Base-by-base conservation (phyloP, 2,329 filamentous ascomycete genomes). In the Venturia carpophila region DNA sequence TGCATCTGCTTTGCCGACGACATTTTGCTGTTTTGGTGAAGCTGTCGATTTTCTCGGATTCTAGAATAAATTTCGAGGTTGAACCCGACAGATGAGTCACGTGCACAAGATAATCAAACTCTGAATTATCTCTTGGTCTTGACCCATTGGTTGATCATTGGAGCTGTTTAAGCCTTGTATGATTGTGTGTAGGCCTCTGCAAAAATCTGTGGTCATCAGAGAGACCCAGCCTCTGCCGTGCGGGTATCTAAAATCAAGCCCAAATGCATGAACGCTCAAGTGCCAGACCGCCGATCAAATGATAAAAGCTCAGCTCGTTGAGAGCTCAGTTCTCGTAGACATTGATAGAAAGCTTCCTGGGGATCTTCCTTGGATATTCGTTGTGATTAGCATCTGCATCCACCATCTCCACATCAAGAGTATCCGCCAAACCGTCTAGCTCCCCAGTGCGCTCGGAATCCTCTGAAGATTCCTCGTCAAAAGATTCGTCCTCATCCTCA, bases 401-500 rank as follows among this genome's bases (percentile, higher is more conserved):
- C 24, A 3, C n/a, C 30, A 62, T 62, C 60, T 43, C 39, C 43
- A 30, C 17, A 34, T 47, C 60, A 60, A 21, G 30, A 62, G 30
- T 6, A 30, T 41, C 30, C 42, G 43, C 60, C 15, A 21, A 17
- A 2, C 37, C n/a, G 19, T 43, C 60, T 3, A 13, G 34, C 56
- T 10, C 2, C 56, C 39, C n/a, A 27, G 11, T 10, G n/a, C 24
- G 6, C 27, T 27, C 60, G 24, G 52, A 37, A 13, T 37, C 30
- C 4, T 62, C 60, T 13, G 43, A 42, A 43, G 83, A 83, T 71
- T 84, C 80, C 0, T 83, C 84, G 82, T 81, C 83, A 65, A 77
- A 71, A 71, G 87, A 82, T 17, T 80, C 80, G 66, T 84, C 79
- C 58, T 75, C 72, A 58, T 80, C 79, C 71, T 85, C 82, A 74